Percentiles rank a stretch among this genome's conserved stretches.
These are phyloP conservation scores for Boletus tomentosulus DNA, from an alignment of 768 basidiomycete genomes.

Conservation along the genomic window DNA sequence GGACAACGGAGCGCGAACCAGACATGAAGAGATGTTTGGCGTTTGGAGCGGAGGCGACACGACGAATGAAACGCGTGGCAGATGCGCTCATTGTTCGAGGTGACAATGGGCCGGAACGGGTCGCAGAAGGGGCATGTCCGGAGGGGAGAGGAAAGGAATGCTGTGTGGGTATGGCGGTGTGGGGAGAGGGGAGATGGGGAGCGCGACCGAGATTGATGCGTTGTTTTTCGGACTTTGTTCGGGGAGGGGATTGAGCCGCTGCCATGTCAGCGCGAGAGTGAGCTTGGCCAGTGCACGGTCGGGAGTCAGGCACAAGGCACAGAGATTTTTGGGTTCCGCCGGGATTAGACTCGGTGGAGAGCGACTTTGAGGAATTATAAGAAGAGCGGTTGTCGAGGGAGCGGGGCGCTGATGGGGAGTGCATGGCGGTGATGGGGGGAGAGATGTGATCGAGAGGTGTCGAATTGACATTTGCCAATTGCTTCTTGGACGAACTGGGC, in stretches of 20 bases:
- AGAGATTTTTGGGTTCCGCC: constrained; percentile 27
- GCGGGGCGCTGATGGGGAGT: constrained; percentile 48
- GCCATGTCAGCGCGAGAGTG: constrained; percentile 18
- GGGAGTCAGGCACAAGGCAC: constrained; percentile 29
- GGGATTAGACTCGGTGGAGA: constrained; percentile 67
- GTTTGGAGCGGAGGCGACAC: constrained; percentile 96
- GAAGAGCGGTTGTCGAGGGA: constrained; percentile 64
- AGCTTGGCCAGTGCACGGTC: constrained; percentile 7
- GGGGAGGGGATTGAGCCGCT: constrained; percentile 15
- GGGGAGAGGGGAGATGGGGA: constrained; percentile 35
- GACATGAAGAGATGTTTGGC: constrained; percentile 84
- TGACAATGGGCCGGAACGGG: constrained; percentile 51
- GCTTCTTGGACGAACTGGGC: constrained; percentile 62
- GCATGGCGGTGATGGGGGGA: constrained; percentile 25
- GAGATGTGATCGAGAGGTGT: constrained; percentile 45
- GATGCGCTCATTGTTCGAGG: constrained; percentile 68
- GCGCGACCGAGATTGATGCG: constrained; percentile 44
- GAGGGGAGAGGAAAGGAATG: constrained; percentile 38
- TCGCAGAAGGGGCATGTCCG: constrained; percentile 27
- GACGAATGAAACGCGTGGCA: constrained; percentile 85
- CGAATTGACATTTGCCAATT: constrained; percentile 32
- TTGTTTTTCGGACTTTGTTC: constrained; percentile 48
- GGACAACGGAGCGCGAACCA: constrained; percentile 51
- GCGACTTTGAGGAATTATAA: constrained; percentile 73
- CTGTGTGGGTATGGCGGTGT: constrained; percentile 34